Percentiles rank a stretch among this genome's conserved stretches.
These are phyloP conservation scores for Naganishia friedmannii DNA, from an alignment of 768 basidiomycete genomes.

Conservation along the genomic window DNA sequence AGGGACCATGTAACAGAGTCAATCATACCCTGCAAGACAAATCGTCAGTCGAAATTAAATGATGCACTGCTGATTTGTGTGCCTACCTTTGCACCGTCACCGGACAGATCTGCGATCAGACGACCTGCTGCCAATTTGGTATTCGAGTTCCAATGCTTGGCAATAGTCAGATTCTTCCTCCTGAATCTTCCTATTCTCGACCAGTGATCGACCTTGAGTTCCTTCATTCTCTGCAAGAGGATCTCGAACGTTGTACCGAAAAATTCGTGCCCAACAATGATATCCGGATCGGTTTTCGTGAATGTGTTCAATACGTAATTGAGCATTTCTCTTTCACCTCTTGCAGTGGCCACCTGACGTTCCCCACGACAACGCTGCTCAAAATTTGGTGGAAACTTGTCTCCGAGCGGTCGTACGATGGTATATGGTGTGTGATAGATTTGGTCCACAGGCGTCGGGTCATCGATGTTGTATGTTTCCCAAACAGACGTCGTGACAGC, in stretches of 20 bases:
- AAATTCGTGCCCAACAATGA: slow-evolving; percentile 93
- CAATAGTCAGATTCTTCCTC: slow-evolving; percentile 62
- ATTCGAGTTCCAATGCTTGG: slow-evolving; percentile 60
- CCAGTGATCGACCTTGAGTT: slow-evolving; percentile 88
- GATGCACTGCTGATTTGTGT: background rate
- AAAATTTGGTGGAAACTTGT: slow-evolving; percentile 78
- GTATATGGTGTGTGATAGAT: slow-evolving; percentile 79
- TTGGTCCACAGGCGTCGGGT: slow-evolving; percentile 82
- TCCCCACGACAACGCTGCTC: slow-evolving; percentile 67
- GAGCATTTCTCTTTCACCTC: slow-evolving; percentile 80
- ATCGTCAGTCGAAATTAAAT: background rate
- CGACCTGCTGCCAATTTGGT: slow-evolving; percentile 78
- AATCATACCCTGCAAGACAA: slow-evolving; percentile 72
- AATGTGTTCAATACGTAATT: slow-evolving; percentile 70
- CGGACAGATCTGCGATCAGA: slow-evolving; percentile 84
- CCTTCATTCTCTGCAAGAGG: slow-evolving; percentile 82
- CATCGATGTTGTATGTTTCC: slow-evolving; percentile 72
- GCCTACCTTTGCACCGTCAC: slow-evolving; percentile 85
- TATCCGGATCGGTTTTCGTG: slow-evolving; percentile 79
- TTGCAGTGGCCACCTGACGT: slow-evolving; percentile 67
- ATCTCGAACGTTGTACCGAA: slow-evolving; percentile 84
- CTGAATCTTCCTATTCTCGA: slow-evolving; percentile 88
- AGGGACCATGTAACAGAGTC: slow-evolving; percentile 96
- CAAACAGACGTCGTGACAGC: slow-evolving; percentile 80
- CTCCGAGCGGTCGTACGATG: slow-evolving; percentile 76